Conservation (phyloP, 805 yeast species). For the Zygotorulaspora danielsina region DNA sequence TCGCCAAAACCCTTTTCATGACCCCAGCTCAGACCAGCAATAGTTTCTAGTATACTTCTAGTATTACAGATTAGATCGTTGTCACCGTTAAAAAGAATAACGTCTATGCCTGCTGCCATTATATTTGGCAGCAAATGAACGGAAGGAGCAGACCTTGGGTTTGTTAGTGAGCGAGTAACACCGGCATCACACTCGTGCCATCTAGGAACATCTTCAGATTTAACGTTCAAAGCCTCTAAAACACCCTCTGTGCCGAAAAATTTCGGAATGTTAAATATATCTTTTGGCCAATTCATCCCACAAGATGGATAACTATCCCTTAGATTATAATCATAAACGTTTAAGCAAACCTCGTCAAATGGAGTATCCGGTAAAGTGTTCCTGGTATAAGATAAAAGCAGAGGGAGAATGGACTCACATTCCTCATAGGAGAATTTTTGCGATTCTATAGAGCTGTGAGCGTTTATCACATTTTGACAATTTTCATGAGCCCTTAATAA, state of each 20-base stretch:
- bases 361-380: conserved; percentile 17
- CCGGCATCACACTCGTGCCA: conserved; percentile 79
- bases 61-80: conserved; percentile 86
- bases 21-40: conserved; percentile 61
- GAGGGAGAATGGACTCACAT: conserved; percentile 44
- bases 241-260: conserved; percentile 50
- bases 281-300: conserved; percentile 90
- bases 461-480: conserved; percentile 54
- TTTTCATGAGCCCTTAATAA: conserved; percentile 49
- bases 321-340: conserved; percentile 76
- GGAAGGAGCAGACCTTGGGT: conserved; percentile 54
- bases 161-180: conserved; percentile 52
- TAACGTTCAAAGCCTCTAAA: conserved; percentile 50
- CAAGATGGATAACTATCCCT: conserved; percentile 77
- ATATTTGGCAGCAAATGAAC: conserved; percentile 63
- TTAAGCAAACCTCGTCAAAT: conserved; percentile 53
- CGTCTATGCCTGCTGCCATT: conserved; percentile 50
- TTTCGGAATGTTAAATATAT: conserved; percentile 46
- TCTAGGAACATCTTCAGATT: conserved; percentile 29
- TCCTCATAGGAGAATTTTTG: conserved; percentile 32
- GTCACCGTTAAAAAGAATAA: conserved; percentile 80
- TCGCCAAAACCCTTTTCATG: conserved; percentile 41
- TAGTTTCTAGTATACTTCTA: conserved; percentile 65
- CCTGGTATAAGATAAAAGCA: conserved; percentile 31
- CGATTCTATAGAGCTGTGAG: conserved; percentile 16